Conservation (phyloP, 441 rosid genomes). For the Geranium incanum region DNA sequence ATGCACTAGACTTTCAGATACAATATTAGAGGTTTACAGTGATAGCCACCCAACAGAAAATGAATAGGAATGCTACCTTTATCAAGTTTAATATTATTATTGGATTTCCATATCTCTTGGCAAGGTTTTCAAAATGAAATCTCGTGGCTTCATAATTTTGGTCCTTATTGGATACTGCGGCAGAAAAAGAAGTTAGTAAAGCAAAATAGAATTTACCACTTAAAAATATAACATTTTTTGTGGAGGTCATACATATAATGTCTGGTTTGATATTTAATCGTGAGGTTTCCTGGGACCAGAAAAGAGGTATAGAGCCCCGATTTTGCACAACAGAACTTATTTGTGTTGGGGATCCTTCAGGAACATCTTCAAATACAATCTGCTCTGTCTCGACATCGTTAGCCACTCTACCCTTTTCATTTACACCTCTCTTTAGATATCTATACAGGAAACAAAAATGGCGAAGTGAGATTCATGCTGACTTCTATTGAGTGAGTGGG, state of each 20-base stretch:
- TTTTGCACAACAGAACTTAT: slow-evolving; percentile 88
- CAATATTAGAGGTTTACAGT: not conserved
- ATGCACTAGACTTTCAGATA: not conserved
- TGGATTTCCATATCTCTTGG: slow-evolving; percentile 88
- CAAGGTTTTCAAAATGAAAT: slow-evolving; percentile 92
- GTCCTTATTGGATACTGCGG: slow-evolving; percentile 82
- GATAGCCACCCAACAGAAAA: not conserved
- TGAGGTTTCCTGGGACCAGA: slow-evolving; percentile 99
- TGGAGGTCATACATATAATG: slow-evolving; percentile 51
- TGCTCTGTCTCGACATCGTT: slow-evolving; percentile 99
- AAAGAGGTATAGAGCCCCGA: slow-evolving; percentile 96
- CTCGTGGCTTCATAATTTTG: slow-evolving; percentile 83
- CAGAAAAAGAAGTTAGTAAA: slow-evolving; percentile 23
- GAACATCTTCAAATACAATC: slow-evolving; percentile 82
- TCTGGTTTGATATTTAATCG: slow-evolving; percentile 91
- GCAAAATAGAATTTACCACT: not conserved
- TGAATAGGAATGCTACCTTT: slow-evolving; percentile 43
- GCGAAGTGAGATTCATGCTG: slow-evolving; percentile 13
- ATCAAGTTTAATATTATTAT: slow-evolving; percentile 87
- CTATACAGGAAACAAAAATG: slow-evolving; percentile 34
- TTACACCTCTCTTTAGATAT: slow-evolving; percentile 94
- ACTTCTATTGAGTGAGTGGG: not conserved
- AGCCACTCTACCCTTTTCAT: slow-evolving; percentile 92
- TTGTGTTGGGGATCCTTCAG: slow-evolving; percentile 62
- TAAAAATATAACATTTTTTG: slow-evolving; percentile 10